Base-by-base conservation (phyloP, 2,329 filamentous ascomycete genomes). In the Epichloe elymi region DNA sequence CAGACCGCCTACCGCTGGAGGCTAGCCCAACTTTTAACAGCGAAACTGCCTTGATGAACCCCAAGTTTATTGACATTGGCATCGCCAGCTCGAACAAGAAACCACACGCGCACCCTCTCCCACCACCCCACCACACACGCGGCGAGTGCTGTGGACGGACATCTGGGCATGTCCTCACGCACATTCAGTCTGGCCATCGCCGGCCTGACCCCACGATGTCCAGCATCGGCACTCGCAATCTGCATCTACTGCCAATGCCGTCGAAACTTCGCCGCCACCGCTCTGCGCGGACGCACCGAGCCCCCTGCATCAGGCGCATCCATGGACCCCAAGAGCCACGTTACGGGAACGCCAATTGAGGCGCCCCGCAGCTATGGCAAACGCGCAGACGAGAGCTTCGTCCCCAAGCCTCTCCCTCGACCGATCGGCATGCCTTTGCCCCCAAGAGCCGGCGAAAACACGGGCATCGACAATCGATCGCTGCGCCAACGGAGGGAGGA, bases 341-440 rank as follows among this genome's bases (percentile, higher is more conserved):
- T 74, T 47, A 58, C 69, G 37, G 71, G 72, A 15, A 67, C 73
- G 5, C 67, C 81, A 38, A 78, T 76, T 58, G 67, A 79, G 54
- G 80, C 79, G 5, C 80, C 80, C 11, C 71, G 79, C 55, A 71
- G 74, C 30, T 82, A 81, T 57, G 81, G 81, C 59, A 75, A 74
- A 63, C 71, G 72, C 15, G 59, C 74, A 30, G 67, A 74, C 2
- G 67, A 63, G 11, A 63, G 71, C 33, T 85, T 83, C 60, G 77
- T 71, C 10, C 81, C 81, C 5, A 76, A 73, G 59, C 76, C 75
- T 17, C 69, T 86, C 41, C 68, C 74, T 39, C 81, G 88, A 38
- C 91, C 93, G 14, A 91, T 98, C 58, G 93, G 93, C 55, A 80
- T 95, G 67, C 74, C 75, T 11, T 69, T 79, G 38, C 85, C 89